Evolutionary conservation across 352 stramenopile species (phyloP), one percentile per base, ranked within the genome.

Genomic region (Globisporangium yorkense): DNA sequence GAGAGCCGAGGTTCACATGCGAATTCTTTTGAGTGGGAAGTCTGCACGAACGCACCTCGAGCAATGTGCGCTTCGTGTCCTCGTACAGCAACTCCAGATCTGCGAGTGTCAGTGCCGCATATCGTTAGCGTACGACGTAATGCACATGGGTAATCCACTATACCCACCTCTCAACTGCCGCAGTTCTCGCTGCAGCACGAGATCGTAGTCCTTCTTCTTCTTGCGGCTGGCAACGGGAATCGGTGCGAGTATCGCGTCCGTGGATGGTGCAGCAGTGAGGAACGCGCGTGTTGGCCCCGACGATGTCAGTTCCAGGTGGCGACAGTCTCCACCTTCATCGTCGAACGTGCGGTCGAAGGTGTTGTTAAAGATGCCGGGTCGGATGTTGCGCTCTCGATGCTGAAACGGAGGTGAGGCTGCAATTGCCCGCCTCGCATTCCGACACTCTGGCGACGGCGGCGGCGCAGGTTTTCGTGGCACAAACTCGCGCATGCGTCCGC

Each of bases 401-500:
- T 12, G 44, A 4, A 2, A 2, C 12, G n/a, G n/a, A 16, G n/a
- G n/a, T 29, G 21, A 24, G 21, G 2, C 7, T 20, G 8, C 44
- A 24, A 31, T 7, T 9, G 24, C 7, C 4, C 44, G n/a, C 3
- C n/a, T 15, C 44, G 44, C 20, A 29, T 49, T 18, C 44, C 20
- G n/a, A 18, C 20, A 15, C 44, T 5, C n/a, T 24, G 44, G n/a
- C 47, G 20, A 5, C 21, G 29, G 45, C 18, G 40, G 31, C 1
- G 67, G 58, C 9, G 12, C 46, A 31, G 55, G 45, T 45, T 77
- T 81, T 16, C 60, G 68, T 15, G 76, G 65, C 20, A 72, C 60
- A 33, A 72, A 88, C 57, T 86, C 75, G 20, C 67, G 68, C 57
- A 89, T 50, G 33, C 67, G 75, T 0, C 77, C 80, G 18, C 87